phyloP scores from a whole-genome alignment of 1,284 basidiomycete genomes.

The Trichosporon inkin region DNA sequence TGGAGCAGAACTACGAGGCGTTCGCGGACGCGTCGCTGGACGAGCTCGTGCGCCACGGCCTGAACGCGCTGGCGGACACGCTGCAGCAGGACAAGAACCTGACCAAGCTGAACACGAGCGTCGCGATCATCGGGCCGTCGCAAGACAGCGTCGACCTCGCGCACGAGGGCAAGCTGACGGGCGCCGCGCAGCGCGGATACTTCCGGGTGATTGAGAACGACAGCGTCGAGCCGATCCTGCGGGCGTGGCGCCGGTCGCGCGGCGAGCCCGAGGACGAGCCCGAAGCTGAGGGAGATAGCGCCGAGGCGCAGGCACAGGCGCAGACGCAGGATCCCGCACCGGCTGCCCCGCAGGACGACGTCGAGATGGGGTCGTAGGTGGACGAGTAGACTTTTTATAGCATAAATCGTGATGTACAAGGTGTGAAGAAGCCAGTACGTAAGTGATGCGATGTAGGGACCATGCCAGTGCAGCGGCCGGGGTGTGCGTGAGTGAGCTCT shows the following conservation, averaged over 20 bases:
- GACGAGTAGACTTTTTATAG: conserved; percentile 8
- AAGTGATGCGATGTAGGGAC: neutral
- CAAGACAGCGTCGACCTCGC: conserved; percentile 15
- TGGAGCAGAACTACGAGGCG: conserved; percentile 87
- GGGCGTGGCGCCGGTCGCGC: conserved; percentile 52
- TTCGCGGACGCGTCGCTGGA: conserved; percentile 62
- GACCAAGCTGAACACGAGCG: conserved; percentile 83
- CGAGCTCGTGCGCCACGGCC: conserved; percentile 74
- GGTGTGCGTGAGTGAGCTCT: neutral
- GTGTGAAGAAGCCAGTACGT: conserved; percentile 9
- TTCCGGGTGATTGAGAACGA: conserved; percentile 54
- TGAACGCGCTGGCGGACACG: conserved; percentile 88
- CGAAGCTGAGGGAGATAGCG: conserved; percentile 14
- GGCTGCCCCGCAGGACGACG: conserved; percentile 6
- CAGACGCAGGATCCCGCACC: neutral
- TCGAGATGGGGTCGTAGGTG: conserved; percentile 9
- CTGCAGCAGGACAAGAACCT: conserved; percentile 96
- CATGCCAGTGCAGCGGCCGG: too few relatives aligned
- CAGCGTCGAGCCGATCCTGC: conserved; percentile 64
- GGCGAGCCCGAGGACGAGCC: conserved; percentile 45
- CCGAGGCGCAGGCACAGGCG: neutral
- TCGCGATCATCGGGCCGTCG: conserved; percentile 76
- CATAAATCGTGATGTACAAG: conserved; percentile 9
- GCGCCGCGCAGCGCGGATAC: conserved; percentile 40
- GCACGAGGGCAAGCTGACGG: conserved; percentile 28